phyloP scores from a whole-genome alignment of 352 stramenopile species.

The Globisporangium okanoganense region DNA sequence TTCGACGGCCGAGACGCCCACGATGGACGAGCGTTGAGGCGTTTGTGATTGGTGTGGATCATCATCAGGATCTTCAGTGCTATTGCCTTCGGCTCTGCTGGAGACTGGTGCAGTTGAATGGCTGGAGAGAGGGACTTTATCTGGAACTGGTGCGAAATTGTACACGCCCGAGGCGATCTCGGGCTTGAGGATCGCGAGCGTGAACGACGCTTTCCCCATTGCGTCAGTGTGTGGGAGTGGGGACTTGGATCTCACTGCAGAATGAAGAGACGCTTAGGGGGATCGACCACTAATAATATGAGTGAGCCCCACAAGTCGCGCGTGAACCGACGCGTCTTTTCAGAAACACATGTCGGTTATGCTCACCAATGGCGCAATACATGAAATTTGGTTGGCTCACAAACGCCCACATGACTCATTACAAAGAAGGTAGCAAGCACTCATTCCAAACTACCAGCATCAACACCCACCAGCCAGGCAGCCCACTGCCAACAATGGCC shows the following conservation, averaged over 20 bases:
- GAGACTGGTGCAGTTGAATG: neutral
- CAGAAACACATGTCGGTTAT: neutral
- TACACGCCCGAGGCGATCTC: conserved; percentile 61
- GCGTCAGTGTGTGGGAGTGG: too few species aligned
- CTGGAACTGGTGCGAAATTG: conserved; percentile 23
- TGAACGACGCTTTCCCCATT: conserved; percentile 24
- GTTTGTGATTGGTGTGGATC: neutral
- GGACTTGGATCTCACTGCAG: too few species aligned
- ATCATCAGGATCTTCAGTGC: neutral
- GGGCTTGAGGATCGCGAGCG: conserved; percentile 49
- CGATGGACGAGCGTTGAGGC: conserved; percentile 16
- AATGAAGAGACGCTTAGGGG: too few species aligned
- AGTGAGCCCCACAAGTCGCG: neutral
- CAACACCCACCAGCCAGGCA: neutral
- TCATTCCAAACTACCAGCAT: neutral
- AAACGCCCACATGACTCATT: too few species aligned
- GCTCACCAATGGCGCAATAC: neutral
- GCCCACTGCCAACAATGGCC: too few species aligned
- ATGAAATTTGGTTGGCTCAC: neutral
- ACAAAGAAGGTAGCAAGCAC: too few species aligned
- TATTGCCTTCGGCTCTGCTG: too few species aligned
- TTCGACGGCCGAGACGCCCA: conserved; percentile 36
- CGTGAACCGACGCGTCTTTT: neutral
- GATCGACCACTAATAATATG: neutral
- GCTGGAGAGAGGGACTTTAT: neutral